These are phyloP conservation scores for Pestalotiopsis sp. DNA, from an alignment of 2,329 filamentous ascomycete genomes.

Conservation along the genomic window DNA sequence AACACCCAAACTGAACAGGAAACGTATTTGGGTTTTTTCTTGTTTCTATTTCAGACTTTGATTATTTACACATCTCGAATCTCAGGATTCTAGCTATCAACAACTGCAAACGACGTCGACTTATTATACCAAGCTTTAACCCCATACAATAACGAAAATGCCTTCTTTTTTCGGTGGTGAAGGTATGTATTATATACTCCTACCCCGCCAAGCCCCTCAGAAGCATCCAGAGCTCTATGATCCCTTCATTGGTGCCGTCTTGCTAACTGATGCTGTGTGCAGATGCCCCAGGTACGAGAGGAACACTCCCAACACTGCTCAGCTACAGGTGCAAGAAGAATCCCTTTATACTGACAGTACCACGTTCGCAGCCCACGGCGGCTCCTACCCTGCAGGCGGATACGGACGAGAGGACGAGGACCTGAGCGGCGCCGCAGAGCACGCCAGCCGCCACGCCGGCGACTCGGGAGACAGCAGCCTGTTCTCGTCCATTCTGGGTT, in stretches of 20 bases:
- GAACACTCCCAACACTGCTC: not conserved
- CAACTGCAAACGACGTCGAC: not conserved
- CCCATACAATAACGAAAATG: not conserved
- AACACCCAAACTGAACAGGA: not conserved
- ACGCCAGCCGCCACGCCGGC: slow-evolving; percentile 50
- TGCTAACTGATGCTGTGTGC: not conserved
- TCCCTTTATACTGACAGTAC: not conserved
- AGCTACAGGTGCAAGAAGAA: not conserved
- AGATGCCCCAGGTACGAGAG: not conserved
- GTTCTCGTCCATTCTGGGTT: slow-evolving; percentile 51
- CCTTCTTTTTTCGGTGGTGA: slow-evolving; percentile 2
- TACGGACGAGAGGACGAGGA: slow-evolving; percentile 46
- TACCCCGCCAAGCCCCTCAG: slow-evolving; percentile 3
- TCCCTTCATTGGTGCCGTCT: not conserved
- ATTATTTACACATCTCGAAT: not conserved
- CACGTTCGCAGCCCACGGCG: slow-evolving; percentile 27
- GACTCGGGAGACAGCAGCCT: slow-evolving; percentile 48
- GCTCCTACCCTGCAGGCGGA: slow-evolving; percentile 33
- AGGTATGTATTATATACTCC: not conserved
- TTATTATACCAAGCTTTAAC: not conserved
- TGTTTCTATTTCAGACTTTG: not conserved
- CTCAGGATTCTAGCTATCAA: not conserved
- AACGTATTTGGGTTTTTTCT: not conserved
- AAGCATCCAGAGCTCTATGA: not conserved
- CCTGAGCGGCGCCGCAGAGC: slow-evolving; percentile 48